Conservation (phyloP, 495 filamentous ascomycete genomes). For the Extremus antarcticus region DNA sequence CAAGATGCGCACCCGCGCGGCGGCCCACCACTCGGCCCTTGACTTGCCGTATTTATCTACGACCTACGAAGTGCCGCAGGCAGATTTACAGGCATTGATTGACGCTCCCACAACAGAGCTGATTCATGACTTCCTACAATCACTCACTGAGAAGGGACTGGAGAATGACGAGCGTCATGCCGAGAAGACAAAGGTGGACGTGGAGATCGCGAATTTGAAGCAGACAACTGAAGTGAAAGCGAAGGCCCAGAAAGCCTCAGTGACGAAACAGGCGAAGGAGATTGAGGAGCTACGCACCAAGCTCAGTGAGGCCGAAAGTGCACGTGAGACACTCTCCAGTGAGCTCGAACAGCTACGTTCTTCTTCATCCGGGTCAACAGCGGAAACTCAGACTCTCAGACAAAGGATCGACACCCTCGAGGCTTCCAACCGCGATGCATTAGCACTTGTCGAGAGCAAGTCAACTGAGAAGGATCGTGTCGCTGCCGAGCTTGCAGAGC, state of each 20-base stretch:
- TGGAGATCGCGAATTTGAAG: slow-evolving; percentile 86
- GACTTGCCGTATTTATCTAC: slow-evolving; percentile 66
- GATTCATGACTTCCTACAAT: slow-evolving; percentile 55
- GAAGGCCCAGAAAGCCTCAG: slow-evolving; percentile 63
- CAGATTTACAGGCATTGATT: slow-evolving; percentile 51
- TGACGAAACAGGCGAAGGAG: slow-evolving; percentile 59
- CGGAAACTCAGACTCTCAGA: slow-evolving; percentile 65
- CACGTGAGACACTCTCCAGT: slow-evolving; percentile 56
- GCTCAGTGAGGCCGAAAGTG: slow-evolving; percentile 54
- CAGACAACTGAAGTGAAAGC: slow-evolving; percentile 68
- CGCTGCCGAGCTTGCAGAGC: slow-evolving; percentile 70
- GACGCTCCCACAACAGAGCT: slow-evolving; percentile 69
- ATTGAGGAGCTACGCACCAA: slow-evolving; percentile 63
- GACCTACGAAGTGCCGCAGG: slow-evolving; percentile 61
- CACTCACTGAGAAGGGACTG: slow-evolving; percentile 58
- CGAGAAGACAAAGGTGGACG: slow-evolving; percentile 72
- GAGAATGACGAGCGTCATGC: slow-evolving; percentile 69
- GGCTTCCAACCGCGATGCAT: slow-evolving; percentile 77
- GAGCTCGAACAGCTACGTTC: slow-evolving; percentile 74
- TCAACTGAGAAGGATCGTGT: slow-evolving; percentile 75
- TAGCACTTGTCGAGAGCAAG: slow-evolving; percentile 81
- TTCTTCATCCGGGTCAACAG: slow-evolving; percentile 59
- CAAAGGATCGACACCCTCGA: slow-evolving; percentile 77
- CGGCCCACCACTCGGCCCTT: slow-evolving; percentile 36
- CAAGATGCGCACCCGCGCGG: slow-evolving; percentile 14